These are phyloP conservation scores for Aspergillus quadricinctus DNA, from an alignment of 2,329 filamentous ascomycete species.

Conservation along the genomic window DNA sequence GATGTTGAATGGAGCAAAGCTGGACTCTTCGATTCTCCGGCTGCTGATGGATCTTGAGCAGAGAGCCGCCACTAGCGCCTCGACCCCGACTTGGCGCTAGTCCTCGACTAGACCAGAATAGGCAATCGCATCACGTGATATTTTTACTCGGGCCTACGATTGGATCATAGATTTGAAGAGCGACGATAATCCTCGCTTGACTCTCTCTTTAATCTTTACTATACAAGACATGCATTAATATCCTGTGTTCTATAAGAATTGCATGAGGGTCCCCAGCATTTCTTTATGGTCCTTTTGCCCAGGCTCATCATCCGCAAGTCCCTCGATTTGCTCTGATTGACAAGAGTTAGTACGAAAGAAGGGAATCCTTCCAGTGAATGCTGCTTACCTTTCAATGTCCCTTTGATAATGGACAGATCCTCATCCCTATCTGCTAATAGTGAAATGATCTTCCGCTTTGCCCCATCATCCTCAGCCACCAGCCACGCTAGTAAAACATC, in stretches of 20 bases:
- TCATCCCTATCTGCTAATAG: conserved; percentile 67
- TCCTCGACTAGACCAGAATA: conserved; percentile 5
- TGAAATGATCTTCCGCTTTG: conserved; percentile 59
- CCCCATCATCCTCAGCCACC: conserved; percentile 79
- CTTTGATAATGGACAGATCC: conserved; percentile 57
- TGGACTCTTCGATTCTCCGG: conserved; percentile 18
- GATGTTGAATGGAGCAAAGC: conserved; percentile 20
- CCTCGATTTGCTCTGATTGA: conserved; percentile 55
- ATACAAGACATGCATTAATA: neutral
- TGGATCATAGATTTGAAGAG: neutral
- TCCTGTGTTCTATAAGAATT: conserved; percentile 29
- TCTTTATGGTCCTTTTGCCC: conserved; percentile 54
- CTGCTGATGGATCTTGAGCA: conserved; percentile 29
- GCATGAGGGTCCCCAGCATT: conserved; percentile 59
- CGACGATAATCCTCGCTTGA: neutral
- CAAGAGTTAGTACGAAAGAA: conserved; percentile 10
- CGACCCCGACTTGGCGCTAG: conserved; percentile 21
- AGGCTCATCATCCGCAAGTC: conserved; percentile 53
- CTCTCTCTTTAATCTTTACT: neutral
- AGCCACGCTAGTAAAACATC: conserved; percentile 89
- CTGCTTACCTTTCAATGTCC: conserved; percentile 59
- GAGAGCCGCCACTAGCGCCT: conserved; percentile 27
- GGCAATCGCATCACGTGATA: conserved; percentile 19
- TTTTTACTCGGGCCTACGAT: neutral
- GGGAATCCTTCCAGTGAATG: neutral